phyloP scores from a whole-genome alignment of 1,284 basidiomycete genomes.

The Ceratobasidium sp. region DNA sequence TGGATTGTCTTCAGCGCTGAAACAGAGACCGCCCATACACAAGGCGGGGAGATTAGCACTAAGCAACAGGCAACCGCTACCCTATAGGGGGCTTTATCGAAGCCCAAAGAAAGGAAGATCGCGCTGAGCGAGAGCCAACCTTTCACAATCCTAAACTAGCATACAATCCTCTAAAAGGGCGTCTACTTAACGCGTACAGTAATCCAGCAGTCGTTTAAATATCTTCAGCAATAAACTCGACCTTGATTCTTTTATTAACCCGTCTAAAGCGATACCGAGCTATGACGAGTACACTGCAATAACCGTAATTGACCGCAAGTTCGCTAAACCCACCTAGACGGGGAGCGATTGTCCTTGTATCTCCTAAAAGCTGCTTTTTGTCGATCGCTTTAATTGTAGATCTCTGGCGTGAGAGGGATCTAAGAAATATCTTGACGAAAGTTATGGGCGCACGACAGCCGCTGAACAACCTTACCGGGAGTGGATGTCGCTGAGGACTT shows the following conservation, averaged over 20 bases:
- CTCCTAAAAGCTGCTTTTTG: background rate
- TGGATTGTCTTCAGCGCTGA: background rate
- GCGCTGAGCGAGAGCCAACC: background rate
- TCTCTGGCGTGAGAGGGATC: background rate
- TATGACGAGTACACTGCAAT: constrained; percentile 36
- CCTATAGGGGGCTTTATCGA: background rate
- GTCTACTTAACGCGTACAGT: constrained; percentile 3
- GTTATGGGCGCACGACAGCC: background rate
- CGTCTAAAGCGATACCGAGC: background rate
- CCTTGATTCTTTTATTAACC: background rate
- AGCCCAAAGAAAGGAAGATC: background rate
- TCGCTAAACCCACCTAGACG: background rate
- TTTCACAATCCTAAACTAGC: background rate
- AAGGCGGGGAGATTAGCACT: background rate
- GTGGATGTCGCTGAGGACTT: constrained; percentile 1
- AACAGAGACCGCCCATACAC: background rate
- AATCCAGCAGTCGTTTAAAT: background rate
- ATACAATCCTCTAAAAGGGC: background rate
- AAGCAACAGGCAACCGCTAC: background rate
- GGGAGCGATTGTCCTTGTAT: background rate
- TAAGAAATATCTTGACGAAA: background rate
- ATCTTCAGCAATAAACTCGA: background rate
- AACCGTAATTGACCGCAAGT: background rate
- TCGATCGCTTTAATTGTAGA: constrained; percentile 33
- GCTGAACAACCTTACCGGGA: background rate